A percentile compares a stretch with the other conserved stretches of the same genome.
Evolutionary conservation across 2,329 filamentous ascomycete genomes (phyloP).

Genomic region (Curvularia spicifera): DNA sequence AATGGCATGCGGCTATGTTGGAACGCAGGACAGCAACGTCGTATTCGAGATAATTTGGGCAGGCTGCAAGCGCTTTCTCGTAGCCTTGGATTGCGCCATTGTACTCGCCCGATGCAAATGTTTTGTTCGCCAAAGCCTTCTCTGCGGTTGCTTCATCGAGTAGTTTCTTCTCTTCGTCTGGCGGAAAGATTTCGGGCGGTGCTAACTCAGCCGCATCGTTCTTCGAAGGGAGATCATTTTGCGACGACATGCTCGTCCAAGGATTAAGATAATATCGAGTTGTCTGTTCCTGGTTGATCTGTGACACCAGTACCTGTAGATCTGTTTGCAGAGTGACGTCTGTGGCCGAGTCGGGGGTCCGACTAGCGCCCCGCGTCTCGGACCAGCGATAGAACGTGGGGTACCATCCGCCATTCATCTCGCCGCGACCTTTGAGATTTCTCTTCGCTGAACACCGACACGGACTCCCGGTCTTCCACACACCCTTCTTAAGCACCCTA

Average conservation of each 20-base stretch:
- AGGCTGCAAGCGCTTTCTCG: slow-evolving; percentile 76
- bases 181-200: slow-evolving; percentile 38
- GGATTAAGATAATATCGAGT: not conserved
- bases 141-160: slow-evolving; percentile 73
- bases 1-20: slow-evolving; percentile 87
- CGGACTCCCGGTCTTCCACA: not conserved
- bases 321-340: slow-evolving; percentile 35
- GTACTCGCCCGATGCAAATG: slow-evolving; percentile 77
- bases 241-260: slow-evolving; percentile 14
- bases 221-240: slow-evolving; percentile 11
- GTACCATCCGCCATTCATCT: slow-evolving; percentile 23
- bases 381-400: slow-evolving; percentile 21
- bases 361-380: slow-evolving; percentile 22
- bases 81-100: slow-evolving; percentile 82
- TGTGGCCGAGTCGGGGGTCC: slow-evolving; percentile 13
- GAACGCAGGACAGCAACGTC: slow-evolving; percentile 85
- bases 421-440: slow-evolving; percentile 5
- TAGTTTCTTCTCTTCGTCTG: slow-evolving; percentile 57
- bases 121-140: slow-evolving; percentile 77
- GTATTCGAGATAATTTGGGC: slow-evolving; percentile 85
- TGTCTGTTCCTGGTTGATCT: not conserved
- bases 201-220: slow-evolving; percentile 9
- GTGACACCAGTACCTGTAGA: slow-evolving; percentile 10
- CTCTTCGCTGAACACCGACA: slow-evolving; percentile 10
- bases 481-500: not conserved